Percentiles rank a stretch among this genome's conserved stretches.
phyloP scores from a whole-genome alignment of 2,329 filamentous ascomycete genomes.

The Ascochyta koolunga region DNA sequence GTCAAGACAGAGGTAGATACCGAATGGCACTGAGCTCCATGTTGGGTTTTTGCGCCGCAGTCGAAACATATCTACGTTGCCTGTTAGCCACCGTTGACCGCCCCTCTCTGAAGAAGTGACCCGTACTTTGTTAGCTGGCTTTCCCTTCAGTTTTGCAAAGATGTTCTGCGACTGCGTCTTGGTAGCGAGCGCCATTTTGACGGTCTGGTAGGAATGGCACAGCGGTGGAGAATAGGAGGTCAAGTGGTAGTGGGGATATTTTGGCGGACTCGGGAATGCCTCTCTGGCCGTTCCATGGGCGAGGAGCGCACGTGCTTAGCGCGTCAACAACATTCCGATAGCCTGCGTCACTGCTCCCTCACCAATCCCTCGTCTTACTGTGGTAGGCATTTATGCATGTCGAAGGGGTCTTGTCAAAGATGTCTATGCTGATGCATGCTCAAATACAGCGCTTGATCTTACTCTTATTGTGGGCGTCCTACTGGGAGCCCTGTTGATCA shows the following conservation, averaged over 20 bases:
- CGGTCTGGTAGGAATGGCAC: conserved; percentile 26
- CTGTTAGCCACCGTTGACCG: conserved; percentile 32
- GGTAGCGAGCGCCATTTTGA: conserved; percentile 69
- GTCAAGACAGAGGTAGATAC: conserved; percentile 97
- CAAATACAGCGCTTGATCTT: too few species aligned
- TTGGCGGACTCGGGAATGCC: conserved; percentile 34
- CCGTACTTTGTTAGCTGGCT: conserved; percentile 89
- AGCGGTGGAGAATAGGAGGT: conserved; percentile 33
- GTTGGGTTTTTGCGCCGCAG: conserved; percentile 97
- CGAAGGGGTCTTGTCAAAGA: not conserved
- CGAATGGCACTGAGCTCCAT: conserved; percentile 96
- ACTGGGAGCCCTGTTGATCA: not conserved
- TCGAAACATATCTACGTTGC: conserved; percentile 87
- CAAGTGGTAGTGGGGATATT: conserved; percentile 38
- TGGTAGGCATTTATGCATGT: not conserved
- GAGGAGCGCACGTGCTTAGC: conserved; percentile 13
- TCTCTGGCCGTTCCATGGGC: conserved; percentile 23
- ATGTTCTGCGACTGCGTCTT: conserved; percentile 97
- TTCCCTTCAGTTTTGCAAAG: conserved; percentile 95
- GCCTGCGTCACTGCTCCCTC: not conserved
- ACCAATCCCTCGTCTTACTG: not conserved
- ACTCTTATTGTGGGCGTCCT: not conserved
- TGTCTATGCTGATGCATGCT: too few species aligned
- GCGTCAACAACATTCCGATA: not conserved
- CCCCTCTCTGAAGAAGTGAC: conserved; percentile 15